phyloP scores from a whole-genome alignment of 306 rosid species.

The Citrullus mucosospermus region DNA sequence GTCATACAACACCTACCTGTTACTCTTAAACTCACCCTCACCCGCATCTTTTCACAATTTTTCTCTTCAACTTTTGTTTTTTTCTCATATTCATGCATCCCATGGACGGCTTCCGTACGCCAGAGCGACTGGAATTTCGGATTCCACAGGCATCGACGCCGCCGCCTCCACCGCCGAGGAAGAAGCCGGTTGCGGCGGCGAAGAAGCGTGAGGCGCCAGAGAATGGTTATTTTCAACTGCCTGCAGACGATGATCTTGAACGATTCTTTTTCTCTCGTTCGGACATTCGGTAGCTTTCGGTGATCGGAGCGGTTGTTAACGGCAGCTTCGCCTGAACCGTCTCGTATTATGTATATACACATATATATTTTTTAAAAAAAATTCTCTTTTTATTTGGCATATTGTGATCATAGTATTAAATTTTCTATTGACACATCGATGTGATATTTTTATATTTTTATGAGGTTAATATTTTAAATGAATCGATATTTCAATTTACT shows the following conservation, averaged over 20 bases:
- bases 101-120: conserved; percentile 30
- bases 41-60: not conserved
- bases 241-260: conserved; percentile 44
- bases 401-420: no score
- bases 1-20: not conserved
- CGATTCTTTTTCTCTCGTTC: conserved; percentile 19
- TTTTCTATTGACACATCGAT: no score
- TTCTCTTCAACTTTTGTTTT: not conserved
- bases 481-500: no score
- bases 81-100: no score
- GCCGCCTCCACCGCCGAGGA: conserved; percentile 39
- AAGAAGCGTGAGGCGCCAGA: conserved; percentile 22
- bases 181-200: conserved; percentile 25
- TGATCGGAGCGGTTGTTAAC: not conserved
- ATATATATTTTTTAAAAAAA: no score
- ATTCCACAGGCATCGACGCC: conserved; percentile 34
- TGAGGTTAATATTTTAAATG: no score
- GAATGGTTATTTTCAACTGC: conserved; percentile 43
- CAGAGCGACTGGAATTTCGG: conserved; percentile 36
- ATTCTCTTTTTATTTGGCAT: no score
- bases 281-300: not conserved
- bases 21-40: not conserved
- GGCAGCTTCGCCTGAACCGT: not conserved
- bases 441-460: no score
- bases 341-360: no score